Evolutionary conservation across 2,329 filamentous ascomycete genomes (phyloP), one percentile per base, ranked within the genome.

Genomic region (Apiospora marii): DNA sequence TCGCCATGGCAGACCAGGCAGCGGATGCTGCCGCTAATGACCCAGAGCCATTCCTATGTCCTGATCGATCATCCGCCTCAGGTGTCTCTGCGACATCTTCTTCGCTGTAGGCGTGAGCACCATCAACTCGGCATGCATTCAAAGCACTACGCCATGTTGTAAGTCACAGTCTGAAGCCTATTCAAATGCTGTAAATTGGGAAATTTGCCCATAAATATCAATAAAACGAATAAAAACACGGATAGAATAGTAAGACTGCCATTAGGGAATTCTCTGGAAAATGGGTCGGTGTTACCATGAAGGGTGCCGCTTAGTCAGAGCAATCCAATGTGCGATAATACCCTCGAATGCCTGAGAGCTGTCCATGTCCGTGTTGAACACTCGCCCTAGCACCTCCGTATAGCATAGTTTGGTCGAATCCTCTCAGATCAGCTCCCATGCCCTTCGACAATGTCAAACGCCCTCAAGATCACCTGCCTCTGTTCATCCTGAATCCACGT

Each of bases 401-500:
- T 37, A 19, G 2, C 19, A 53, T 19, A 16, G 24, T 4, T n/a
- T 13, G n/a, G 49, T 14, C 16, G 53, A 61, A 4, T 7, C 53
- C 53, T 37, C 6, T 14, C 16, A 6, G 1, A 13, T 61, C 19
- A 58, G 24, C 4, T 19, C 4, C 24, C 22, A 22, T 58, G 22
- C 8, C 37, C 8, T 46, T 61, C 71, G 2, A 73, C 10, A 67
- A 75, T 69, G 13, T 53, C 61, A 67, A 76, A 75, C 1, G 74
- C 74, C 16, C 72, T 51, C 67, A 76, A 30, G n/a, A 76, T 69
- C 8, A 72, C 72, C 27, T 46, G 53, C 46, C 72, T 72, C 70
- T 74, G 74, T 48, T 72, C 70, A 24, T 70, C 58, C 43, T 71
- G 72, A 5, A 75, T 75, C 75, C 75, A 75, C 12, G 24, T 70